Evolutionary conservation across 116 monocot species (phyloP), one percentile per base, ranked within the genome.

Genomic region (Dioscorea cayenensis): DNA sequence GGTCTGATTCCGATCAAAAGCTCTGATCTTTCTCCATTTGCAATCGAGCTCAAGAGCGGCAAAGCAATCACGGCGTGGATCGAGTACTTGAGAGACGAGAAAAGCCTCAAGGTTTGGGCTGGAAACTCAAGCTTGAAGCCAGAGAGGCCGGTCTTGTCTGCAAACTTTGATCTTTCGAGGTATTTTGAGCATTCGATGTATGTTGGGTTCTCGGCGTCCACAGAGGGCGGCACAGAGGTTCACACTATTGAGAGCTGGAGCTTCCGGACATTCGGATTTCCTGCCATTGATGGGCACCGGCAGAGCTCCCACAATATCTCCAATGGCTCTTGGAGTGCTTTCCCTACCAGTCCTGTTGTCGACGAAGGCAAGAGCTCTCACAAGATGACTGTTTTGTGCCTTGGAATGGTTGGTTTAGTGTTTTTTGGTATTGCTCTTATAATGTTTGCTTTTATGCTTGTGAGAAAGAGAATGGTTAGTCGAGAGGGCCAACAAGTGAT

Each of bases 201-300:
- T 60, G 82, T 89, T 1, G 89, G 89, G 0, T 91, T 95, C 69
- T 86, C 95, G 12, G 89, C 86, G 0, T 86, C 85, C 4, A 89
- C 86, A 0, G 81, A 82, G 36, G 86, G 89, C 21, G 83, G 79
- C 73, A 89, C 91, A 1, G 81, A 84, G 59, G 17, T 76, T 14
- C 88, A 90, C 75, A 80, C 74, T 2, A 60, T 92, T 37, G 66
- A 78, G 8, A 69, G 64, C 12, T 87, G 92, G 89, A 83, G 76
- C 73, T 87, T 95, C 66, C 77, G 71, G 63, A 82, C 86, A 1
- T 86, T 77, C 36, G 86, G 94, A 14, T 76, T 83, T 58, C 68
- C 83, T 14, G 29, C 67, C 6, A 0, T 36, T n/a, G 66, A 49
- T 16, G 0, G 6, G 19, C 43, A 29, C 32, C 13, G 10, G 29